Evolutionary conservation across 805 yeast species (phyloP).

Genomic region (Cyberlindnera americana): DNA sequence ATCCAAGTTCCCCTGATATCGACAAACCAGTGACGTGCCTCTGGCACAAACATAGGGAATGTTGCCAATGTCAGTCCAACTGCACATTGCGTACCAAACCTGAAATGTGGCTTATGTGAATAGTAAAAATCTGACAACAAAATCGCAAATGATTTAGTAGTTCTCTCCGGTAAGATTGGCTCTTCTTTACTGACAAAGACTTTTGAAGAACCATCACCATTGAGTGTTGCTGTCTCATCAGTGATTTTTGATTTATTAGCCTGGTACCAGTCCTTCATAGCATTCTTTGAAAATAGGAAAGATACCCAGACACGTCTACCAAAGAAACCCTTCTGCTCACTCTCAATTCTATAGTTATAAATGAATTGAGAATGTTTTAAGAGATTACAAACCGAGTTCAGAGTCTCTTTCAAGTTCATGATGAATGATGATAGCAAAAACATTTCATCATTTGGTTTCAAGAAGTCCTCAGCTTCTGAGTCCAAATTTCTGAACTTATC

Average conservation of each 20-base stretch:
- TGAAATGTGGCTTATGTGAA: slow-evolving; percentile 33
- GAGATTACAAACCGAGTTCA: slow-evolving; percentile 31
- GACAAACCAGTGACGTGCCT: slow-evolving; percentile 45
- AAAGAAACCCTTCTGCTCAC: slow-evolving; percentile 34
- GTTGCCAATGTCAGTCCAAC: slow-evolving; percentile 44
- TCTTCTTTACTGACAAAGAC: slow-evolving; percentile 4
- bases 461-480: slow-evolving; percentile 26
- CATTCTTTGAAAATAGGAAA: slow-evolving; percentile 31
- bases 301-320: slow-evolving; percentile 45
- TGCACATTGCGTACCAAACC: slow-evolving; percentile 44
- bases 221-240: slow-evolving; percentile 34
- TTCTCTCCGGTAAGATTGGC: neutral
- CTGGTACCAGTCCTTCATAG: slow-evolving; percentile 36
- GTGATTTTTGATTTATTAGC: slow-evolving; percentile 20
- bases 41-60: slow-evolving; percentile 49
- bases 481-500: slow-evolving; percentile 30
- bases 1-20: slow-evolving; percentile 49
- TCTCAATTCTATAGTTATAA: slow-evolving; percentile 27
- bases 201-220: slow-evolving; percentile 25
- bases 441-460: slow-evolving; percentile 47
- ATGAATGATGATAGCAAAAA: slow-evolving; percentile 47
- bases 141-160: neutral
- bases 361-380: slow-evolving; percentile 32
- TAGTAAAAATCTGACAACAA: slow-evolving; percentile 9
- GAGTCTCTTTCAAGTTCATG: slow-evolving; percentile 42